phyloP scores from a whole-genome alignment of 2,329 filamentous ascomycete species.

The Monosporascus sp. region DNA sequence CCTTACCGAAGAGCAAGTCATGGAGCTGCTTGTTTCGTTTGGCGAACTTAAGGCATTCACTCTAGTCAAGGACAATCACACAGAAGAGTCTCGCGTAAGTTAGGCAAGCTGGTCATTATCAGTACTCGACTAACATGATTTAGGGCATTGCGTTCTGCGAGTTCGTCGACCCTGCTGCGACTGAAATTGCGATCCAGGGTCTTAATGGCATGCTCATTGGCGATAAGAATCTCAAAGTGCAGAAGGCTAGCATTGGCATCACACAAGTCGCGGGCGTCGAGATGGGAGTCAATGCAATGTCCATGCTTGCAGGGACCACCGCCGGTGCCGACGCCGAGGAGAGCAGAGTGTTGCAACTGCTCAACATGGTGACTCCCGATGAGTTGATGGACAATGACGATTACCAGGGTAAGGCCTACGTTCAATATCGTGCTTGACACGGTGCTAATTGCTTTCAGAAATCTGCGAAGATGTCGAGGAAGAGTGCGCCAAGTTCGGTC shows the following conservation, averaged over 20 bases:
- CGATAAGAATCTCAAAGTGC: constrained; percentile 78
- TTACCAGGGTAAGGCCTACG: constrained; percentile 69
- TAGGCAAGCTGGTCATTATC: background rate
- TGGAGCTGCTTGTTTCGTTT: constrained; percentile 84
- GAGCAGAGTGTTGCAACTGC: constrained; percentile 79
- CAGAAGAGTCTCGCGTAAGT: constrained; percentile 81
- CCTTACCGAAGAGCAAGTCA: constrained; percentile 85
- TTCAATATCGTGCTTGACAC: constrained; percentile 1
- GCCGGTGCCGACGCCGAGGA: constrained; percentile 67
- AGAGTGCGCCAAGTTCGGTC: constrained; percentile 88
- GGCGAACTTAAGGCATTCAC: constrained; percentile 90
- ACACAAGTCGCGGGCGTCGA: constrained; percentile 91
- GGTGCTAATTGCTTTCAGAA: constrained; percentile 56
- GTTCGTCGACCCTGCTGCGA: constrained; percentile 72
- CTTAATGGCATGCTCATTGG: constrained; percentile 92
- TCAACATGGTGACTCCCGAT: constrained; percentile 98
- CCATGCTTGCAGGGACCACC: constrained; percentile 88
- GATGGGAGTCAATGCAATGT: constrained; percentile 96
- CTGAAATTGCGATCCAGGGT: constrained; percentile 82
- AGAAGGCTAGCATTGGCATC: constrained; percentile 85
- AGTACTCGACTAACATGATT: constrained; percentile 21
- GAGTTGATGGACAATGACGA: constrained; percentile 92
- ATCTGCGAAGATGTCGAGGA: constrained; percentile 92
- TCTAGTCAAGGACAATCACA: constrained; percentile 79
- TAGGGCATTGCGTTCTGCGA: constrained; percentile 97